These are phyloP conservation scores for Gloeopeniophorella convolvens DNA, from an alignment of 768 basidiomycete species.

Conservation along the genomic window DNA sequence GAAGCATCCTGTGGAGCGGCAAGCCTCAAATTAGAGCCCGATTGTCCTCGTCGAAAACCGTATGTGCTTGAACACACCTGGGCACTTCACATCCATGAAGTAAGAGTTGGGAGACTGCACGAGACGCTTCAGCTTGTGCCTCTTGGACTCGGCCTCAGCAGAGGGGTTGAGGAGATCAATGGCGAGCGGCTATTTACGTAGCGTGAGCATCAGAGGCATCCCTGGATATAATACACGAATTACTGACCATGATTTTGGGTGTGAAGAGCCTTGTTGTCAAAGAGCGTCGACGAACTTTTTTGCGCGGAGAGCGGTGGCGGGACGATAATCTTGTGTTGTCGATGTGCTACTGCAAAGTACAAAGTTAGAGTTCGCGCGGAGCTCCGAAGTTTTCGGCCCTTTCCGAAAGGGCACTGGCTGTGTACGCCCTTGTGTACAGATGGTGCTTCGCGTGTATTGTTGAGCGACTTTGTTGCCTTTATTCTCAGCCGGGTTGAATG, in stretches of 20 bases:
- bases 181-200: slow-evolving; percentile 71
- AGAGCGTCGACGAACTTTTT: slow-evolving; percentile 3
- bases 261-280: background rate
- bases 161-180: slow-evolving; percentile 97
- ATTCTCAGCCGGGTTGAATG: no score
- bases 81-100: slow-evolving; percentile 99
- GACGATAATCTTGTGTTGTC: background rate
- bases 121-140: slow-evolving; percentile 99
- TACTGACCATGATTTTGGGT: slow-evolving; percentile 16
- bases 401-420: background rate
- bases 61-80: slow-evolving; percentile 50
- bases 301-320: background rate
- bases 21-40: background rate
- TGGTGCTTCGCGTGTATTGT: no score
- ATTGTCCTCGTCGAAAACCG: slow-evolving; percentile 1
- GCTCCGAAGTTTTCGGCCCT: background rate
- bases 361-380: slow-evolving; percentile 22
- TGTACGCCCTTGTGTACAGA: no score
- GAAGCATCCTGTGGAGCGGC: slow-evolving; percentile 68
- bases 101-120: slow-evolving; percentile 98
- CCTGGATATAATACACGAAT: background rate
- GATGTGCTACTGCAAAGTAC: slow-evolving; percentile 5
- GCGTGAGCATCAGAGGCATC: background rate
- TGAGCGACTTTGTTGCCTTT: no score
- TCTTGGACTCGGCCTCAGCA: slow-evolving; percentile 73